Percentiles rank a stretch among this genome's conserved stretches.
phyloP scores from a whole-genome alignment of 1,284 basidiomycete genomes.

The Boletellus deceptivus region DNA sequence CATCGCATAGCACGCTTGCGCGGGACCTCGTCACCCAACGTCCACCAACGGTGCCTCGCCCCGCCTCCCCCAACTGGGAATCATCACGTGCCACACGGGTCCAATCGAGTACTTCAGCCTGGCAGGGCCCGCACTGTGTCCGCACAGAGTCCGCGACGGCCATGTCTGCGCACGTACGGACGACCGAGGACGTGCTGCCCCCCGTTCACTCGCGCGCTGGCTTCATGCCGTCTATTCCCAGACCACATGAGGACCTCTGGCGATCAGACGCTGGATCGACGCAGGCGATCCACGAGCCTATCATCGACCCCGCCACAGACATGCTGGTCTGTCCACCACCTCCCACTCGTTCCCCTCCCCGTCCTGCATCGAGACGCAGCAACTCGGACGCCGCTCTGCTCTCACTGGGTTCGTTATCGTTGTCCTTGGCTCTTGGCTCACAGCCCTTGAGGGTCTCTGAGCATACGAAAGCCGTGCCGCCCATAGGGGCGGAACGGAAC shows the following conservation, averaged over 20 bases:
- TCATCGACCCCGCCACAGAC: background rate
- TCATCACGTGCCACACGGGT: conserved; percentile 8
- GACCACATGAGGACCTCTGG: conserved; percentile 24
- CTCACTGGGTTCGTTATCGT: conserved; percentile 8
- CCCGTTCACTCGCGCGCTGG: conserved; percentile 2
- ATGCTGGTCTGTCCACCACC: conserved; percentile 7
- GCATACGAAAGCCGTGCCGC: conserved; percentile 20
- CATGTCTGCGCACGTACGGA: conserved; percentile 8
- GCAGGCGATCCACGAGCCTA: background rate
- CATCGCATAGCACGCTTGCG: conserved; percentile 3
- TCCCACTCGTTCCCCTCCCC: conserved; percentile 20
- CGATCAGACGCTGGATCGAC: conserved; percentile 10
- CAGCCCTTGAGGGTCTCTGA: conserved; percentile 25
- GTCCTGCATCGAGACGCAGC: conserved; percentile 6
- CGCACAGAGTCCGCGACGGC: background rate
- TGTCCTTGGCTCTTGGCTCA: conserved; percentile 28
- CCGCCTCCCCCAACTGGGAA: background rate
- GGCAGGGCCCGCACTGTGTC: conserved; percentile 4
- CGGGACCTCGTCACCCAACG: conserved; percentile 7
- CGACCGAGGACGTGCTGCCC: conserved; percentile 17
- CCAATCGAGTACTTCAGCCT: conserved; percentile 9
- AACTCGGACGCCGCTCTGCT: conserved; percentile 3
- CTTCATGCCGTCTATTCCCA: conserved; percentile 14
- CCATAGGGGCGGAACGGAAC: conserved; percentile 33
- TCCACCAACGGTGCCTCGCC: conserved; percentile 9